A percentile compares a stretch with the other conserved stretches of the same genome.
These are phyloP conservation scores for Fusarium staphyleae DNA, from an alignment of 2,329 filamentous ascomycete species.

Conservation along the genomic window DNA sequence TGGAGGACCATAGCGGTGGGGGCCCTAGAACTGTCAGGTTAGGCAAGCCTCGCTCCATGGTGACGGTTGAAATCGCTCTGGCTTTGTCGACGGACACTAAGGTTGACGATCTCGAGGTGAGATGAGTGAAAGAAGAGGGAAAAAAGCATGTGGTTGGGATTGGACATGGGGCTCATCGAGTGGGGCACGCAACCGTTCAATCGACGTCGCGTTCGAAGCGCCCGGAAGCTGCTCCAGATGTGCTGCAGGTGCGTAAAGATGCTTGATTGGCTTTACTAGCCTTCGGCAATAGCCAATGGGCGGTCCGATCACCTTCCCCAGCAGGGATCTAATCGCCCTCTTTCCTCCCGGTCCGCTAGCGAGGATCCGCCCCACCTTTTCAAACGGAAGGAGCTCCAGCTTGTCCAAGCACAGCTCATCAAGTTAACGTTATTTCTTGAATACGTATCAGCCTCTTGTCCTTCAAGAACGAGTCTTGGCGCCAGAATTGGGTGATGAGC, in stretches of 20 bases:
- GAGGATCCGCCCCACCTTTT: constrained; percentile 24
- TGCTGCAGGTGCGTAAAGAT: constrained; percentile 43
- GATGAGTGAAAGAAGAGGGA: constrained; percentile 25
- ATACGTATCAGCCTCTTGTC: constrained; percentile 20
- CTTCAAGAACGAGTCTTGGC: constrained; percentile 9
- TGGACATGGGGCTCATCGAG: constrained; percentile 40
- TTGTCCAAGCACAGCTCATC: constrained; percentile 7
- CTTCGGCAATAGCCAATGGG: constrained; percentile 45
- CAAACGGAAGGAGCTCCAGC: constrained; percentile 22
- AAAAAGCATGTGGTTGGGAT: constrained; percentile 46
- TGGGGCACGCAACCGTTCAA: constrained; percentile 44
- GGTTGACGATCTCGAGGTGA: constrained; percentile 18
- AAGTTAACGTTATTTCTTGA: constrained; percentile 4
- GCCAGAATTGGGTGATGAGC: constrained; percentile 12
- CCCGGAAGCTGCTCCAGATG: constrained; percentile 36
- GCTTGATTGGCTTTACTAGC: constrained; percentile 47
- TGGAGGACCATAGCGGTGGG: constrained; percentile 15
- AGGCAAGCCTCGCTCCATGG: not conserved
- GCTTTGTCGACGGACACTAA: constrained; percentile 7
- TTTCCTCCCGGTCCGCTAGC: constrained; percentile 40
- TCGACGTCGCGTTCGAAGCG: constrained; percentile 45
- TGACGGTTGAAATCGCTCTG: not conserved
- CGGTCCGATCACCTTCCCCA: constrained; percentile 44
- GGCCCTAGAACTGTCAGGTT: constrained; percentile 7
- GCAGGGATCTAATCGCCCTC: constrained; percentile 48